Base-by-base conservation (phyloP, 345 rosid genomes). In the Sisymbrium altissimum region DNA sequence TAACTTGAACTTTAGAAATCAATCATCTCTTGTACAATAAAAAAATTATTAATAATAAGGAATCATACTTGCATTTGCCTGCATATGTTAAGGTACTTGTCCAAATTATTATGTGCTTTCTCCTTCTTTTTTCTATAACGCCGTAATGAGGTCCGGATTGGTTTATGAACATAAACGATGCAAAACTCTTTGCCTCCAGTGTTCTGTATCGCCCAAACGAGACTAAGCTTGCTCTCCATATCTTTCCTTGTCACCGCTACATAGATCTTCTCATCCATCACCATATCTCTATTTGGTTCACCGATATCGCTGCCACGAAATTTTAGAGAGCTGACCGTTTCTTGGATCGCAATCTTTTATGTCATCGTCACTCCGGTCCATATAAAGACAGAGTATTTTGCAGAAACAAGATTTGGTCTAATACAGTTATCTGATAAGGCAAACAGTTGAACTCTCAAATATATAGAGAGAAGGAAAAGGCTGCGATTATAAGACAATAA, bases 151-250 rank as follows among this genome's bases (percentile, higher is more conserved):
- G 73, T 74, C 69, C 71, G 77, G 0, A 87, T 68, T 0, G 87
- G 91, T 48, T 79, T 82, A 61, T 87, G 86, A 68, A 92, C 95
- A 70, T 85, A 80, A 55, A 88, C 30, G 33, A 92, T 70, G 66
- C 93, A 88, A 64, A 87, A 79, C 68, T 74, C 78, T 76, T 74
- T 91, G 64, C 89, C 86, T 60, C 85, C 84, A 0, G 81, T 82
- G 53, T 88, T 75, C 44, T 81, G 84, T 65, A 87, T 56, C 6
- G 92, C 89, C 94, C 92, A 91, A 4, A 75, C 3, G 12, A 87
- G 77, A 68, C 63, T 68, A 36, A 74, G 81, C 60, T 71, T 82
- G 78, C 74, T 64, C 45, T 81, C 83, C 81, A 85, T 5, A 86
- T 62, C 77, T 79, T 82, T 86, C 25, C 85, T 81, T 1, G 38